phyloP scores from a whole-genome alignment of 176 grass and related monocot genomes.

The Areca catechu region DNA sequence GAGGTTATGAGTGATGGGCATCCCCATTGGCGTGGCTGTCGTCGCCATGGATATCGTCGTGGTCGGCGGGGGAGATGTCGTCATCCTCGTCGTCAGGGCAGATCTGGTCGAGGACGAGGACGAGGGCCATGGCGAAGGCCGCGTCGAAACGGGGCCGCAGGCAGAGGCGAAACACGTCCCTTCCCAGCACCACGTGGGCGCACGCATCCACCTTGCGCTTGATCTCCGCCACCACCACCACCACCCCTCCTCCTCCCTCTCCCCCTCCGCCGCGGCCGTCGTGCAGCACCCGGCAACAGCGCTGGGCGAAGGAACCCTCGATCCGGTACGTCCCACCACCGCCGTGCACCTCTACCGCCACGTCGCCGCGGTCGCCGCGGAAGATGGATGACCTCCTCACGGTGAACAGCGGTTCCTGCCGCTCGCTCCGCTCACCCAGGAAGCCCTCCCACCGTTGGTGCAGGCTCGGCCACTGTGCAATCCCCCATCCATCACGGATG shows the following conservation, averaged over 20 bases:
- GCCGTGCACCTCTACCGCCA: constrained; percentile 44
- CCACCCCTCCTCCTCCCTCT: constrained; percentile 15
- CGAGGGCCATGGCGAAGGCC: constrained; percentile 77
- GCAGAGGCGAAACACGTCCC: constrained; percentile 79
- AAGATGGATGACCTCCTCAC: constrained; percentile 82
- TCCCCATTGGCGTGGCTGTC: too few relatives aligned
- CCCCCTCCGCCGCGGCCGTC: neutral
- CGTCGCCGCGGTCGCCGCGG: constrained; percentile 32
- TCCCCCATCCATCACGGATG: too few relatives aligned
- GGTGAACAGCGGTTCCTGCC: constrained; percentile 69
- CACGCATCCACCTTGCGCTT: constrained; percentile 75
- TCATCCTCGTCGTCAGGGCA: constrained; percentile 43
- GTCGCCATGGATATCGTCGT: too few relatives aligned
- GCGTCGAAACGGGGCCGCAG: constrained; percentile 54
- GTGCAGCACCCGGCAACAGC: constrained; percentile 51
- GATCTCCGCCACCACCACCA: constrained; percentile 54
- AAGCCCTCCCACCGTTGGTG: constrained; percentile 92
- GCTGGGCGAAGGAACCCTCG: constrained; percentile 68
- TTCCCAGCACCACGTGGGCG: constrained; percentile 55
- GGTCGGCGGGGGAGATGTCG: neutral
- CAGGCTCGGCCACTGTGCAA: constrained; percentile 61
- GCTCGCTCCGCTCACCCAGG: constrained; percentile 42
- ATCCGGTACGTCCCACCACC: constrained; percentile 46
- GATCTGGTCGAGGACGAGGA: constrained; percentile 81
- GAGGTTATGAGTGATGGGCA: too few relatives aligned